These are phyloP conservation scores for Fusarium nisikadoi DNA, from an alignment of 2,329 filamentous ascomycete genomes.

Conservation along the genomic window DNA sequence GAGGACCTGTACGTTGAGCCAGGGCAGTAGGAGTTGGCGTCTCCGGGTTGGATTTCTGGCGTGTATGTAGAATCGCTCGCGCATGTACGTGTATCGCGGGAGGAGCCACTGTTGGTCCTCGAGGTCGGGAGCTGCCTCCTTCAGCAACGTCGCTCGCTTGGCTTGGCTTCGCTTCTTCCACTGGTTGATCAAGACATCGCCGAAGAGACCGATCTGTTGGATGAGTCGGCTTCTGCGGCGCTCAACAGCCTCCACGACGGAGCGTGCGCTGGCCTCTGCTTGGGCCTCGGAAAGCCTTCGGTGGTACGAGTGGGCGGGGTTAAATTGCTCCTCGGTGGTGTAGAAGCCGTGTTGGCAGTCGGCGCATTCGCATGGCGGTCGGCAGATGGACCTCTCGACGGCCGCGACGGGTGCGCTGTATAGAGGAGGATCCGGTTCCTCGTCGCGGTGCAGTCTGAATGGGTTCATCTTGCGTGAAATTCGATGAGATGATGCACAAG, in stretches of 20 bases:
- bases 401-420: too few relatives aligned
- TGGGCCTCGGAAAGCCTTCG: rapidly evolving
- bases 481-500: neutral
- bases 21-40: neutral
- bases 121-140: rapidly evolving
- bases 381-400: too few relatives aligned
- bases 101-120: rapidly evolving
- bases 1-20: neutral
- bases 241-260: rapidly evolving
- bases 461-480: too few relatives aligned
- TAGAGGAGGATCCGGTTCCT: too few relatives aligned
- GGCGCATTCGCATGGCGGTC: rapidly evolving
- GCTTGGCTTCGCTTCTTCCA: rapidly evolving
- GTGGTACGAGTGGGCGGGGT: neutral
- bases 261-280: rapidly evolving
- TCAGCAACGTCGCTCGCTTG: rapidly evolving
- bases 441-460: too few relatives aligned
- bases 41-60: rapidly evolving
- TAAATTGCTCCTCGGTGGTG: neutral
- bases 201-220: too few relatives aligned
- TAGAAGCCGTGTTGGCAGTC: neutral
- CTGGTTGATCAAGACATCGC: rapidly evolving
- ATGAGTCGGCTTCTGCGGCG: rapidly evolving
- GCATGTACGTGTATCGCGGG: rapidly evolving
- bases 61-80: rapidly evolving